Evolutionary conservation across 176 grass and related monocot species (phyloP), one percentile per base, ranked within the genome.

Genomic region (Leersia perrieri): DNA sequence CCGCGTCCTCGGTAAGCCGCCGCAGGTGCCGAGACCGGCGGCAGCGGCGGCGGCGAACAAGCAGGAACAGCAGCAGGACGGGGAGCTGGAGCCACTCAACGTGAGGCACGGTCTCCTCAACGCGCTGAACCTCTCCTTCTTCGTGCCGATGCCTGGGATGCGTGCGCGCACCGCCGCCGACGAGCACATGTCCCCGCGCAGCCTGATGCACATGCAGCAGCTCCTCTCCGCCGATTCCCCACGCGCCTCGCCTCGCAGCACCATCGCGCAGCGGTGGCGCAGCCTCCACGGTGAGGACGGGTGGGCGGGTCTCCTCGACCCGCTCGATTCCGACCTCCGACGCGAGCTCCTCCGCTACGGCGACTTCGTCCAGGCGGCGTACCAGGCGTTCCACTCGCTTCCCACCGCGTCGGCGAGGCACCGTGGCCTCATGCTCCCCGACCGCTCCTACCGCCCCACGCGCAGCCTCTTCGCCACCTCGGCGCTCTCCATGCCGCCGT

Each of bases 361-460:
- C 7, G 95, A 98, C 77, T 85, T 98, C 63, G 88, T 92, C 47
- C 86, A 89, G 80, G 80, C 82, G 0, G 92, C 92, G 4, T 98
- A 98, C 85, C 87, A 98, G 77, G 92, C 92, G 1, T 98, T 98
- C 84, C 92, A 98, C 80, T 98, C 95, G 45, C 80, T 90, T 80
- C 90, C 92, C 36, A 75, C 80, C 6, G 80, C 85, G 11, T 33
- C 79, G 22, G 75, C 88, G 1, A 25, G 90, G 45, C 87, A 92
- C 92, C 75, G 87, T 0, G 87, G 87, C 0, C 72, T 92, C 75
- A 82, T 97, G 62, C 92, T 97, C 44, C 91, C 94, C 53, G 94
- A 94, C 76, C 87, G 94, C 2, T 92, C 84, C 10, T 94, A 94
- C 94, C 89, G 91, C 42, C 66, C 84, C 11, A 97, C 94, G 26